Base-by-base conservation (phyloP, 2,329 filamentous ascomycete genomes). In the Pseudogymnoascus pannorum region DNA sequence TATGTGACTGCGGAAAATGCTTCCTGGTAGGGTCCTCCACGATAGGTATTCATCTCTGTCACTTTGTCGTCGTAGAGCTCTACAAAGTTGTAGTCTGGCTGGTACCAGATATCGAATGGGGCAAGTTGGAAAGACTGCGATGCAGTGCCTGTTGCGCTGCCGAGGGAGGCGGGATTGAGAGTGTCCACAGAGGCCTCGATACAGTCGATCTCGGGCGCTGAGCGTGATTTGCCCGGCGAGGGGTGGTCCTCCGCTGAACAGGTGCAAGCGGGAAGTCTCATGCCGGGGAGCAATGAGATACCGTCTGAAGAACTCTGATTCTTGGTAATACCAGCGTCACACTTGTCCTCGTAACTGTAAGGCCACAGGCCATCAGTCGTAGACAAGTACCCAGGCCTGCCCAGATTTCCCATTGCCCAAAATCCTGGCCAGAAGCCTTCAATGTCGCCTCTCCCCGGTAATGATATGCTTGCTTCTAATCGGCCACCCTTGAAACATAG, bases 301-400 rank as follows among this genome's bases (percentile, higher is more conserved):
- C 87, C 87, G 69, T 88, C 86, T 1, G 81, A 74, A 14, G 84
- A 81, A 67, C 86, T 89, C 70, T 90, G 87, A 67, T 90, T 90
- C 5, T 85, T 78, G 1, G 87, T 89, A 65, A 90, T 89, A 24
- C 87, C 87, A 22, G 79, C 78, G 71, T 90, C 87, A 68, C 87
- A 90, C 44, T 80, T 73, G 66, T 89, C 80, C 66, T 84, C 78
- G 69, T 90, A 90, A 66, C 84, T 88, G 75, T 89, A 90, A 0
- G 87, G 87, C 87, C 87, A 90, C 72, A 88, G 78, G 4, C 87
- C 87, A 64, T 90, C 87, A 0, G 86, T 89, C 1, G 86, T 88
- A 8, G 85, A 82, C 31, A 84, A 79, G 72, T 88, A 88, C 11
- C 87, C 87, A 24, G 87, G 84, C 65, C 87, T 79, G 36, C 83